Base-by-base conservation (phyloP, 495 filamentous ascomycete species). In the Pseudomonodictys pantanalensis region DNA sequence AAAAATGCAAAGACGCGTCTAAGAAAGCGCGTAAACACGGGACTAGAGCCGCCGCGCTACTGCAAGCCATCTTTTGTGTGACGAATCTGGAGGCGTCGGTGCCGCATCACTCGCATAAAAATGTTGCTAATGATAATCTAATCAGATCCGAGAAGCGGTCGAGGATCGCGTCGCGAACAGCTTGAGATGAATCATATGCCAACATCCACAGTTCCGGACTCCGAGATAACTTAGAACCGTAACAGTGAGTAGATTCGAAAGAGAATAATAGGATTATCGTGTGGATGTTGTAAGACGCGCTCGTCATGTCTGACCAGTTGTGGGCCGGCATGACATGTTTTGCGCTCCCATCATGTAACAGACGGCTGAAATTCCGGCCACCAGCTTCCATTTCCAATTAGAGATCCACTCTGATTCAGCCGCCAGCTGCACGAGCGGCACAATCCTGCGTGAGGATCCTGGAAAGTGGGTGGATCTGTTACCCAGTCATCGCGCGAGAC, bases 401-500 rank as follows among this genome's bases (percentile, higher is more conserved):
- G 35, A 24, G 46, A 23, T 23, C 39, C 23, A 12, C 15, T 52
- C 38, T 59, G 45, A 50, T 28, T 44, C 32, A 59, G 56, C 56
- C 47, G 20, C 39, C 30, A 29, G 29, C 7, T 15, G 38, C 38
- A 41, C 29, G 52, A 11, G 17, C 52, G 52, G 52, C 52, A 52
- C 39, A 25, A 26, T 46, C 26, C 42, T 57, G 44, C 45, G n/a
- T 50, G 55, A 22, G 17, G 28, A n/a, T n/a, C 41, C 24, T n/a
- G 12, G 4, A 15, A 8, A 57, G 52, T 63, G 52, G 25, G 60
- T 63, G 60, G 60, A 53, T 28, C 59, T 47, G 35, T 7, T 3
- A 25, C 45, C 60, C 45, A 57, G 48, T 58, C 52, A 48, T 11
- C 17, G 30, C 60, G 53, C 60, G 32, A 50, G 59, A 38, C 51